Evolutionary conservation across 1,284 basidiomycete species (phyloP), one percentile per base, ranked within the genome.

Genomic region (Papiliotrema terrestris): DNA sequence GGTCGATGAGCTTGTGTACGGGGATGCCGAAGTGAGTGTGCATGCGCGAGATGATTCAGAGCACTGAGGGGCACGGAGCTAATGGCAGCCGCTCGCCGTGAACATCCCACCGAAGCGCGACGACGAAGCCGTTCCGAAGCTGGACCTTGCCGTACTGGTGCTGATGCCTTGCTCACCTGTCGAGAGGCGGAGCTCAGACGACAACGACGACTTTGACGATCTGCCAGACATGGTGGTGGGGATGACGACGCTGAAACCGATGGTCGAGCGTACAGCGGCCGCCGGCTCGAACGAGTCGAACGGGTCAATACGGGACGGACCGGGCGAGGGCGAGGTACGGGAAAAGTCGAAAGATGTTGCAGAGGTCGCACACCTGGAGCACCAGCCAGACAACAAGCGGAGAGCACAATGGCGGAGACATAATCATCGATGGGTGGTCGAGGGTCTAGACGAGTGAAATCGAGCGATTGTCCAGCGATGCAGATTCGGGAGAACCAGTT

Each of bases 141-240:
- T 41, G 17, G 39, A 41, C 20, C 39, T 41, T 15, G 39, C 39
- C 8, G 39, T 41, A 8, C 39, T 41, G 6, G 20, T 41, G 17
- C 39, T 41, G 5, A 17, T 41, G 20, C 39, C 39, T 4, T 41
- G 17, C 29, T 14, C 29, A 17, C 19, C 14, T 8, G 20, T 23
- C 20, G 43, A 45, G 25, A 5, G 43, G 43, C 39, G 20, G 39
- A 44, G 3, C 22, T 43, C 43, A 22, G 43, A 45, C n/a, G 8
- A 48, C 22, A 53, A 48, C 11, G 57, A 56, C 14, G 58, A 54
- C n/a, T 57, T 19, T 39, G 51, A 46, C 22, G 58, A 60, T 15
- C 42, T 60, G 23, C 58, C 58, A 6, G 58, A 60, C 2, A 13
- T 60, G 4, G 39, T 52, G 2, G 52, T 57, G 15, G 58, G 58